Evolutionary conservation across 371 early-diverging fungal genomes (phyloP).

Genomic region (Actinomucor elegans): DNA sequence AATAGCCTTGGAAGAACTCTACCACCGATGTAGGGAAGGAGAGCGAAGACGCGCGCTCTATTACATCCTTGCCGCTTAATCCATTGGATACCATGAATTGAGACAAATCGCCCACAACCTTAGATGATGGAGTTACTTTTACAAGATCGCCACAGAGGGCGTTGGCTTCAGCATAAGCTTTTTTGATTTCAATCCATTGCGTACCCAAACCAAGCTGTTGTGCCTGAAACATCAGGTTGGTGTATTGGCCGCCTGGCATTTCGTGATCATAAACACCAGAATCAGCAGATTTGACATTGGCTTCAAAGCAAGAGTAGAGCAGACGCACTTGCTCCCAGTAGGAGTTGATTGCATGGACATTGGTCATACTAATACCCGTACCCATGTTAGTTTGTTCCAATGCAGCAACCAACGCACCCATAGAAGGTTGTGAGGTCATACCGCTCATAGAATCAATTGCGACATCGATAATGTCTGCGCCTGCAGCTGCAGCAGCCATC

Average conservation of each 20-base stretch:
- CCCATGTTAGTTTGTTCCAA: slow-evolving; percentile 73
- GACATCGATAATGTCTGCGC: slow-evolving; percentile 91
- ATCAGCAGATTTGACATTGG: slow-evolving; percentile 82
- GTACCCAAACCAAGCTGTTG: slow-evolving; percentile 90
- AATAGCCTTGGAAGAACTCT: slow-evolving; percentile 94
- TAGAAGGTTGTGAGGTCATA: slow-evolving; percentile 92
- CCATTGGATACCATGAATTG: slow-evolving; percentile 95
- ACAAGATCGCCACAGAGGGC: slow-evolving; percentile 91
- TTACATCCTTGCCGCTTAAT: slow-evolving; percentile 71
- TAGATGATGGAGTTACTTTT: slow-evolving; percentile 96
- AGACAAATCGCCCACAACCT: slow-evolving; percentile 96
- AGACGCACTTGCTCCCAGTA: slow-evolving; percentile 96
- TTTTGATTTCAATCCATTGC: slow-evolving; percentile 92
- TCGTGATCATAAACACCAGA: slow-evolving; percentile 92
- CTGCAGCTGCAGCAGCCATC: slow-evolving; percentile 91
- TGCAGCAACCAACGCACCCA: slow-evolving; percentile 92
- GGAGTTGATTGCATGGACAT: slow-evolving; percentile 79
- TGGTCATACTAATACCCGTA: slow-evolving; percentile 80
- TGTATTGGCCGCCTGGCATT: slow-evolving; percentile 98
- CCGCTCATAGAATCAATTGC: slow-evolving; percentile 96
- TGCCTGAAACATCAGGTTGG: slow-evolving; percentile 95
- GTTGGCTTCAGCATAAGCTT: slow-evolving; percentile 89
- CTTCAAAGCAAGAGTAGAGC: slow-evolving; percentile 93
- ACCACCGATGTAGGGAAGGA: slow-evolving; percentile 93
- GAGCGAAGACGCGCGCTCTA: slow-evolving; percentile 70